These are phyloP conservation scores for Kuraishia floccosa DNA, from an alignment of 805 yeast species.

Conservation along the genomic window DNA sequence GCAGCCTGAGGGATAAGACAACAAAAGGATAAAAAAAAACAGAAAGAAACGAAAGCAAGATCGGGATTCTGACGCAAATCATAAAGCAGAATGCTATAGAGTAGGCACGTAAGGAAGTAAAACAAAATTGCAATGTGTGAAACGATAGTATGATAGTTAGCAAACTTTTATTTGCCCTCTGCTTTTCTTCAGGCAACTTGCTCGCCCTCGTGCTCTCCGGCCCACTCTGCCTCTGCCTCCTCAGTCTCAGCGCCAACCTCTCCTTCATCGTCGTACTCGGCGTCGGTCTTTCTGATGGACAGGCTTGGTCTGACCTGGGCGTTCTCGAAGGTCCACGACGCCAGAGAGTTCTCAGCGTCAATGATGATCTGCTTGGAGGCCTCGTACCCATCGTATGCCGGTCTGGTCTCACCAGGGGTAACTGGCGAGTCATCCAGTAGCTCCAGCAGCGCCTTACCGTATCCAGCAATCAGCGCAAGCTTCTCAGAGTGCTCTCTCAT, in stretches of 20 bases:
- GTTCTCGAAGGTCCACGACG: conserved; percentile 74
- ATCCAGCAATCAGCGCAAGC: conserved; percentile 77
- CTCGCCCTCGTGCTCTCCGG: conserved; percentile 1
- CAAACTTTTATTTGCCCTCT: too few relatives aligned
- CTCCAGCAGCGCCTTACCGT: conserved; percentile 80
- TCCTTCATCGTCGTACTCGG: conserved; percentile 43
- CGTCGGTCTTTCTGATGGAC: conserved; percentile 40
- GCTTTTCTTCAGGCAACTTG: too few relatives aligned
- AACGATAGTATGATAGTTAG: too few relatives aligned
- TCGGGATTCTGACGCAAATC: too few relatives aligned
- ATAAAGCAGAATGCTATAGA: too few relatives aligned
- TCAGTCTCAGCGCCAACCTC: conserved; percentile 37
- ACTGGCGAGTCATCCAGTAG: conserved; percentile 77
- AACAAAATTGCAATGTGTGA: too few relatives aligned
- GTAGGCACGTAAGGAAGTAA: too few relatives aligned
- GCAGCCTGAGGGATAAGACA: too few relatives aligned
- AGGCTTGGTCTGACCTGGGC: conserved; percentile 79
- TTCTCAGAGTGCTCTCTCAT: conserved; percentile 80
- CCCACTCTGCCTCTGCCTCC: conserved; percentile 23
- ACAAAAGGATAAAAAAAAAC: too few relatives aligned
- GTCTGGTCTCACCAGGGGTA: conserved; percentile 88
- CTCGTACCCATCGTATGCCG: conserved; percentile 82
- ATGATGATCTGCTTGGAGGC: conserved; percentile 81
- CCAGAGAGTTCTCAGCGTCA: conserved; percentile 76
- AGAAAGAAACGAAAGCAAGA: too few relatives aligned